These are phyloP conservation scores for Lichtheimia ramosa DNA, from an alignment of 371 early-diverging fungal genomes.

Conservation along the genomic window DNA sequence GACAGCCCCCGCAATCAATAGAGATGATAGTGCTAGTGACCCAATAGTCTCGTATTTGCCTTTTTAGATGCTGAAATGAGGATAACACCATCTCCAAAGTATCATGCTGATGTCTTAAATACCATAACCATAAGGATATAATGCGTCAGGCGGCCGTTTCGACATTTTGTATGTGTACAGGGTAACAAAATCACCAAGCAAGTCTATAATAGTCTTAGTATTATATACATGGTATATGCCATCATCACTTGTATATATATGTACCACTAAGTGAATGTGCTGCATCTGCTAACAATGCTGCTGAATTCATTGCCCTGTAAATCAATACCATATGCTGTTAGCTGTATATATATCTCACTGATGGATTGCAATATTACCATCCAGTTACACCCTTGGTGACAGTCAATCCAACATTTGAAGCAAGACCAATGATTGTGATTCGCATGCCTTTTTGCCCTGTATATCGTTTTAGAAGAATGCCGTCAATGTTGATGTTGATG, in stretches of 20 bases:
- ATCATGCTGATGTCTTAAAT: conserved; percentile 5
- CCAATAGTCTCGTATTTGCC: conserved; percentile 70
- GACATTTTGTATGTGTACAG: conserved; percentile 71
- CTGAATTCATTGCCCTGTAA: conserved; percentile 70
- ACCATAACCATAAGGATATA: conserved; percentile 72
- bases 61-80: not conserved
- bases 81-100: not conserved
- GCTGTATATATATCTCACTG: not conserved
- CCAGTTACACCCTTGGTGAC: conserved; percentile 68
- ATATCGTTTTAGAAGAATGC: not conserved
- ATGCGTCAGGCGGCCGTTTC: conserved; percentile 55
- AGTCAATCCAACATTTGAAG: conserved; percentile 63
- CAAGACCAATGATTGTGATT: conserved; percentile 67
- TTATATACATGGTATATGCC: not conserved
- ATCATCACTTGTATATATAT: not conserved
- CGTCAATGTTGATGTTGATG: not conserved
- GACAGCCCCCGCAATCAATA: conserved; percentile 60
- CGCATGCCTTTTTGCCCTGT: conserved; percentile 56
- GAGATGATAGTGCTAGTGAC: conserved; percentile 61
- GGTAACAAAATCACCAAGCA: conserved; percentile 70
- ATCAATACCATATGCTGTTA: not conserved
- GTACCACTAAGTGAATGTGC: conserved; percentile 67
- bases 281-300: conserved; percentile 72
- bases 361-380: conserved; percentile 24
- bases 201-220: conserved; percentile 33